phyloP scores from a whole-genome alignment of 108 stramenopile species.

The Pseudonitzschia multiseries region DNA sequence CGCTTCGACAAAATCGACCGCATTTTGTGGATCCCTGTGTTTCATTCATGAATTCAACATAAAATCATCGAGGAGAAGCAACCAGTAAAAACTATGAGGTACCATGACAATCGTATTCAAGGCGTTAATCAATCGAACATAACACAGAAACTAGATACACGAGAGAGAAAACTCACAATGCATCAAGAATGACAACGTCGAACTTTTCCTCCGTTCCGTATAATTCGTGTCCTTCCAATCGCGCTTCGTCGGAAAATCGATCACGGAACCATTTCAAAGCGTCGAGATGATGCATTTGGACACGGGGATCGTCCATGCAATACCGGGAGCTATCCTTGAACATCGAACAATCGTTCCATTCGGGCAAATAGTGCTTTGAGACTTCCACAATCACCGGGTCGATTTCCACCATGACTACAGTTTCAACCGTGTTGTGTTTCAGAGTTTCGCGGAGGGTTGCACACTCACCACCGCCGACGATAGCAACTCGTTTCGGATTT shows the following conservation, averaged over 20 bases:
- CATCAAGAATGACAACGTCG: conserved; percentile 84
- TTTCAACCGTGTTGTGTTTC: conserved; percentile 78
- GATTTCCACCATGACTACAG: conserved; percentile 87
- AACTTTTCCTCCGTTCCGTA: conserved; percentile 22
- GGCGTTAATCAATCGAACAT: not conserved
- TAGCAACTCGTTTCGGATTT: conserved; percentile 50
- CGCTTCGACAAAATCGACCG: conserved; percentile 46
- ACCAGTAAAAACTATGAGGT: not conserved
- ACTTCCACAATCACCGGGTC: conserved; percentile 70
- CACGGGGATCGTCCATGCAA: conserved; percentile 74
- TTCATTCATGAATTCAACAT: not conserved
- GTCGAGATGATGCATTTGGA: conserved; percentile 43
- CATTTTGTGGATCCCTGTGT: conserved; percentile 42
- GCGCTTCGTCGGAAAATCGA: conserved; percentile 14
- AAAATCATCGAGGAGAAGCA: not conserved
- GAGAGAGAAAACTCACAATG: conserved; percentile 44
- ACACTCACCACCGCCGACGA: conserved; percentile 78
- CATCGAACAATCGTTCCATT: conserved; percentile 63
- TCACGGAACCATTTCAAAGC: conserved; percentile 59
- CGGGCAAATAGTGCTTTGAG: conserved; percentile 58
- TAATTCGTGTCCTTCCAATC: not conserved
- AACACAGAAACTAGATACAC: not conserved
- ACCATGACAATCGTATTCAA: not conserved
- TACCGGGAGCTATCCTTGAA: conserved; percentile 38
- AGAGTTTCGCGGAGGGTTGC: conserved; percentile 79